Conservation (phyloP, 768 basidiomycete species). For the Sporobolomyces phaffii region DNA sequence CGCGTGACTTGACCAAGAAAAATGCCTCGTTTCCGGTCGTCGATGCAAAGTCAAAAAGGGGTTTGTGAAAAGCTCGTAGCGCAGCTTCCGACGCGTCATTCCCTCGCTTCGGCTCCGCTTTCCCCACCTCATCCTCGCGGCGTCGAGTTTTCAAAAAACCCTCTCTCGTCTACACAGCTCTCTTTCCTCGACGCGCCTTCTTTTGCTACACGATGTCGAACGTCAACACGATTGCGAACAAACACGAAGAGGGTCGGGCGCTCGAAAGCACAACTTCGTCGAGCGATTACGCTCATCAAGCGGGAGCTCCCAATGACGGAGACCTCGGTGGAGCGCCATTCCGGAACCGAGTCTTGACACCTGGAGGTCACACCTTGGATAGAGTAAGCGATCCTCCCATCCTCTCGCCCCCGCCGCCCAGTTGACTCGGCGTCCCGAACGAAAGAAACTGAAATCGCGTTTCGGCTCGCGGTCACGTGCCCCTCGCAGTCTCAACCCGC, state of each 20-base stretch:
- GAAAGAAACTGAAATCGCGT: too few relatives aligned
- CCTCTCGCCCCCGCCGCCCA: too few relatives aligned
- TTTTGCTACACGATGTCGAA: not conserved
- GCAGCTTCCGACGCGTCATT: too few relatives aligned
- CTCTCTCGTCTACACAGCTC: not conserved
- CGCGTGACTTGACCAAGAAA: too few relatives aligned
- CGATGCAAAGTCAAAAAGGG: too few relatives aligned
- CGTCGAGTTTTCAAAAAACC: not conserved
- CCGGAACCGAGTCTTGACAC: not conserved
- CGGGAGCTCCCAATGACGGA: not conserved
- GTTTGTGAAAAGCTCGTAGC: too few relatives aligned
- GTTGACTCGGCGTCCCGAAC: too few relatives aligned
- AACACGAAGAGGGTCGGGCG: not conserved
- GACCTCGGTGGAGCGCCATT: not conserved
- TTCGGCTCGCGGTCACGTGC: too few relatives aligned
- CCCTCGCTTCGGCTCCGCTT: too few relatives aligned
- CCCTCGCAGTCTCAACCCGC: not conserved
- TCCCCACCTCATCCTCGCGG: not conserved
- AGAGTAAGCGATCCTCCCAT: not conserved
- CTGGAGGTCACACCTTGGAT: constrained; percentile 2
- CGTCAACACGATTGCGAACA: not conserved
- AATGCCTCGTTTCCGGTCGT: too few relatives aligned
- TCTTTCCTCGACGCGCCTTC: too few relatives aligned
- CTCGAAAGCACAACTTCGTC: not conserved
- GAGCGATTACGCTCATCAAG: not conserved